Evolutionary conservation across 345 rosid species (phyloP).

Genomic region (Eucalyptus camaldulensis): DNA sequence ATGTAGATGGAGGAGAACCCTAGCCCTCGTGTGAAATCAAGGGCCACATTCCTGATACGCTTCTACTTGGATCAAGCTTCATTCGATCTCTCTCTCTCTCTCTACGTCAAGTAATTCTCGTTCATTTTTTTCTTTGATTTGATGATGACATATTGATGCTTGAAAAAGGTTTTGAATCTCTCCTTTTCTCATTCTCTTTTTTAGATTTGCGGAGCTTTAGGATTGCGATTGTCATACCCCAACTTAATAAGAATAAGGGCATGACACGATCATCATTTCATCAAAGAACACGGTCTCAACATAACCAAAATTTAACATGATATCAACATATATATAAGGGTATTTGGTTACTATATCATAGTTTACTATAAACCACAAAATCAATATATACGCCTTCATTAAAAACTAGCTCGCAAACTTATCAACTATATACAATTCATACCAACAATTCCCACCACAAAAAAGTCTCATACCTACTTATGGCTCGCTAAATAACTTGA

Average conservation of each 20-base stretch:
- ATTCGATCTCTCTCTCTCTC: conserved; percentile 20
- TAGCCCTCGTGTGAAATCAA: neutral
- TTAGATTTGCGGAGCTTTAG: conserved; percentile 58
- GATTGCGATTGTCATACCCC: conserved; percentile 16
- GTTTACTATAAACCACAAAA: too few species aligned
- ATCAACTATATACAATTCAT: too few species aligned
- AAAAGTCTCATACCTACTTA: too few species aligned
- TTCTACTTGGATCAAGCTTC: conserved; percentile 22
- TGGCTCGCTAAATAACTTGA: too few species aligned
- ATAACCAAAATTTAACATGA: too few species aligned
- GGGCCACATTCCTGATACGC: conserved; percentile 41
- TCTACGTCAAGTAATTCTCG: conserved; percentile 32
- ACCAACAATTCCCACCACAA: too few species aligned
- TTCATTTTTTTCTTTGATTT: neutral
- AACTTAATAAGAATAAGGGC: neutral
- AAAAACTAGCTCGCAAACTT: too few species aligned
- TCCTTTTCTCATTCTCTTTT: neutral
- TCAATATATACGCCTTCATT: too few species aligned
- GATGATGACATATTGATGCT: neutral
- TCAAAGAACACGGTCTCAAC: accelerated
- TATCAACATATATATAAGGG: too few species aligned
- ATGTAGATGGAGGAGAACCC: neutral
- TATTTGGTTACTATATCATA: too few species aligned
- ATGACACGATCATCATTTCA: too few species aligned
- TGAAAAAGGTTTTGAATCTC: neutral